Evolutionary conservation across 768 basidiomycete species (phyloP), one percentile per base, ranked within the genome.

Genomic region (Lentinula detonsa): DNA sequence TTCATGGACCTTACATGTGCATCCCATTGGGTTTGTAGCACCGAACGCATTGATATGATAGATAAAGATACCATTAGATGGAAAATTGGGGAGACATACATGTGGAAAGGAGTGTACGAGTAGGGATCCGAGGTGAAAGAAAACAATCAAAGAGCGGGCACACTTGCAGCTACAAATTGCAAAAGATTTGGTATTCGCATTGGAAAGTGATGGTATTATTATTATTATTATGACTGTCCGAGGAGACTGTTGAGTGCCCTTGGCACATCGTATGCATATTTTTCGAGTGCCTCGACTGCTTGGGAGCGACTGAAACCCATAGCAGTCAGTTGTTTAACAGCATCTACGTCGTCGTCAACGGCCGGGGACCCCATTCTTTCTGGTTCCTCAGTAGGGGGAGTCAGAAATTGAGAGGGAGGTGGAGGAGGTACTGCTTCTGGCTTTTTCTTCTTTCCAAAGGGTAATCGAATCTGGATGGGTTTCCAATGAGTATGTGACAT

Each of bases 301-400:
- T 95, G 87, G 15, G 77, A 72, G 45, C 95, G 83, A 63, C 82
- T 87, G 78, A 98, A 98, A 28, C 96, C 96, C 95, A 98, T 97
- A 18, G 81, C 82, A 51, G 85, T 86, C 43, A 98, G 76, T 69
- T 90, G 86, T 68, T 86, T 90, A 21, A 95, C 89, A 1, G 86
- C 76, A 63, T 87, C 85, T 11, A 86, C 85, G 61, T 94, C 90
- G 64, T 90, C 90, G 33, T 85, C 86, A 11, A 78, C 76, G 11
- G 81, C 81, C 1, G 87, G 84, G 2, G 86, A 81, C 9, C 65
- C 63, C 4, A 67, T 71, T 42, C 78, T 68, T 34, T 69, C 63
- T 0, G 74, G 70, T 63, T 83, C 80, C 62, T 84, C 82, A 31
- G 74, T 71, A 23, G 82, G 78, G 46, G 78, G 73, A 5, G 75